Evolutionary conservation across 2,329 filamentous ascomycete genomes (phyloP), one percentile per base, ranked within the genome.

Genomic region (Ascosphaera pollenicola): DNA sequence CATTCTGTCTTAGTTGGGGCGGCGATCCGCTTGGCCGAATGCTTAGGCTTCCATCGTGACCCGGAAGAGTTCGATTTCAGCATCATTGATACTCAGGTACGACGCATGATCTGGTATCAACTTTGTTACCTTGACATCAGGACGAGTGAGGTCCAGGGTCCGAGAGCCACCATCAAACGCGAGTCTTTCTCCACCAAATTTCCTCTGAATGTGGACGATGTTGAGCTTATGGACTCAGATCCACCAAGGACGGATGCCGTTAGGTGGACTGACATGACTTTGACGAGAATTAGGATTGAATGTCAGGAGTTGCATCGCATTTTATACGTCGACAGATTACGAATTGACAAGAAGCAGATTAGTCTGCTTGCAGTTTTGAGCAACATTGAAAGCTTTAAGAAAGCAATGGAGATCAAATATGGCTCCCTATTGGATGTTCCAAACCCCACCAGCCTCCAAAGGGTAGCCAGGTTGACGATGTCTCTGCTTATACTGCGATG

Each of bases 181-280:
- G 77, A 80, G 17, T 78, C 84, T 48, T 84, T 76, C 52, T 77
- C 82, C 47, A 82, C 78, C 0, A 71, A 69, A 43, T 65, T 82
- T 18, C 79, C 79, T 1, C 57, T 78, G 8, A 82, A 83, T 50
- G 68, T 77, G 43, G 65, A 81, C 43, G 78, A 83, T 45, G 58
- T 61, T 2, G 71, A 77, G 39, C 60, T 83, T n/a, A 28, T 28
- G 24, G 30, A 32, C 5, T 13, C 30, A 13, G 30, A 32, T 5
- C 30, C 30, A 32, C 30, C 30, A 13, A 13, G 11, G 0, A 60
- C 62, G 42, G 61, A 70, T 36, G 59, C 60, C 11, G 61, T 66
- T 15, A 53, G 59, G 32, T 84, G 75, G 65, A 82, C 78, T 0
- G 71, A 77, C 35, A 72, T 72, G 53, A 76, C 78, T 2, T 63